Percentiles rank a stretch among this genome's conserved stretches.
Conservation (phyloP, 2,329 filamentous ascomycete genomes). For the Didymosphaeria variabile region DNA sequence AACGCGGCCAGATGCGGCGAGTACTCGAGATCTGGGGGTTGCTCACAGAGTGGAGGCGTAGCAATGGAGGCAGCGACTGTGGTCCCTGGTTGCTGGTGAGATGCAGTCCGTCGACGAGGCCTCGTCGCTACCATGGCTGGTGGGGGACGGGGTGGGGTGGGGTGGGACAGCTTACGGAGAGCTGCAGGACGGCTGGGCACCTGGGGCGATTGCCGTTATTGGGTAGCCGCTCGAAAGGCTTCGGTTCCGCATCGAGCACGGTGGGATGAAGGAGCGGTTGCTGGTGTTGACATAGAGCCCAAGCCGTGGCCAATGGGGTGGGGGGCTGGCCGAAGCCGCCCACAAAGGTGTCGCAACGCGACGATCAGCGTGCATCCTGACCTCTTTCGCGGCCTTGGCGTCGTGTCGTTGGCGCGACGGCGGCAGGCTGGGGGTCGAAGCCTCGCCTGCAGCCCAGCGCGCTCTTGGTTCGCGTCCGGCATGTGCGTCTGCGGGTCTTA, state of each 20-base stretch:
- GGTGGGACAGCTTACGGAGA: not conserved
- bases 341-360: not conserved
- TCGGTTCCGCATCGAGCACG: not conserved
- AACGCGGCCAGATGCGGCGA: constrained; percentile 1
- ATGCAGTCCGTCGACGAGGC: not conserved
- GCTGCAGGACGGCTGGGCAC: not conserved
- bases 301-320: not conserved
- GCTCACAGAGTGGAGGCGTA: not conserved
- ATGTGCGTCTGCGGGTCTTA: constrained; percentile 33
- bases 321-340: not conserved
- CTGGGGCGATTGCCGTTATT: not conserved
- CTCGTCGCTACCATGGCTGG: not conserved
- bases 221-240: not conserved
- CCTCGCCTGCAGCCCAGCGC: constrained; percentile 13
- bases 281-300: not conserved
- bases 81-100: constrained; percentile 7
- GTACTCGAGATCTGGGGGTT: not conserved
- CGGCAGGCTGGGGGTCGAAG: not conserved
- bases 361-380: constrained; percentile 3
- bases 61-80: not conserved
- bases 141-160: constrained; percentile 1
- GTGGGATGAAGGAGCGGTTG: not conserved
- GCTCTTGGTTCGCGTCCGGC: constrained; percentile 24
- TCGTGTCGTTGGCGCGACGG: not conserved
- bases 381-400: not conserved